phyloP scores from a whole-genome alignment of 306 rosid species.

The Pterocarpus macrocarpus region DNA sequence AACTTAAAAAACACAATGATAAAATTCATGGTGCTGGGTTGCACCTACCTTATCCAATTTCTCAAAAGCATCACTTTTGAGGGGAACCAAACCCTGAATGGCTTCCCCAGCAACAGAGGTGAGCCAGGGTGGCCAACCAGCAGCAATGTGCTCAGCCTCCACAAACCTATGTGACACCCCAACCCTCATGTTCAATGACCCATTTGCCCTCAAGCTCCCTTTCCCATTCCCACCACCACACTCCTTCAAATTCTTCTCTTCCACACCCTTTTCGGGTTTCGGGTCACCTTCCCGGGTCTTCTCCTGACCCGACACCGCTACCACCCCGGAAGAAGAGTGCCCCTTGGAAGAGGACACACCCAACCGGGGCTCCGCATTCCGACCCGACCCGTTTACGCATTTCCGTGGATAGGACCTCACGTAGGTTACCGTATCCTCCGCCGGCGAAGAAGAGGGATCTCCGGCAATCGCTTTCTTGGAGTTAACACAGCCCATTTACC shows the following conservation, averaged over 20 bases:
- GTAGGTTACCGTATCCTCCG: background rate
- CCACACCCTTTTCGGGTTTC: slow-evolving; percentile 46
- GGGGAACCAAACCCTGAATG: slow-evolving; percentile 90
- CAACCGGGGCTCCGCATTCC: background rate
- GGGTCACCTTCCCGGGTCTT: slow-evolving; percentile 43
- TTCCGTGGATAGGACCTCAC: background rate
- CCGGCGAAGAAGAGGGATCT: slow-evolving; percentile 17
- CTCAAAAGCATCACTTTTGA: slow-evolving; percentile 82
- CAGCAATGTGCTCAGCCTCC: slow-evolving; percentile 82
- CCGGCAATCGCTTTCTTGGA: slow-evolving; percentile 62
- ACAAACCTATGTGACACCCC: slow-evolving; percentile 62
- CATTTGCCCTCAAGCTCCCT: slow-evolving; percentile 50
- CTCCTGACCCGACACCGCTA: background rate
- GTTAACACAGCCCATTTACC: slow-evolving; percentile 90
- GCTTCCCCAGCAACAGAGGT: slow-evolving; percentile 84
- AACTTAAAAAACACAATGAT: background rate
- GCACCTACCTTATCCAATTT: slow-evolving; percentile 80
- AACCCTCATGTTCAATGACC: slow-evolving; percentile 58
- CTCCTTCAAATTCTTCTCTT: background rate
- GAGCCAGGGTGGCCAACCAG: slow-evolving; percentile 99
- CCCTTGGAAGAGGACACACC: slow-evolving; percentile 34
- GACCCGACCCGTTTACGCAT: background rate
- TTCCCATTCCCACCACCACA: background rate
- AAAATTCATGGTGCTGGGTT: background rate
- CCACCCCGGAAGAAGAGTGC: slow-evolving; percentile 36